phyloP scores from a whole-genome alignment of 768 basidiomycete genomes.

The Gymnopilus junonius region DNA sequence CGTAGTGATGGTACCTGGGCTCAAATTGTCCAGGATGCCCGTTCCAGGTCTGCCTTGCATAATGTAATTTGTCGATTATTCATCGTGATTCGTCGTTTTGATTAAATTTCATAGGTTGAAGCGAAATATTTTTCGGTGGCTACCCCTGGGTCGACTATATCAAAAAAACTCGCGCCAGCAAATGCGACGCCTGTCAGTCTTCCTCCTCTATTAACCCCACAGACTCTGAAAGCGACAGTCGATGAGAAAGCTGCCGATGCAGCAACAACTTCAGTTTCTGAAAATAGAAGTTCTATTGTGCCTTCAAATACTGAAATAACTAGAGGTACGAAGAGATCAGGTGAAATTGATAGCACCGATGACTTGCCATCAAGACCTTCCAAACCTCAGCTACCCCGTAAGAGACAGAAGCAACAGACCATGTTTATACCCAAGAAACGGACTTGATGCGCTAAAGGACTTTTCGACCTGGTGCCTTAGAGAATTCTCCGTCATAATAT shows the following conservation, averaged over 20 bases:
- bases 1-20: conserved; percentile 83
- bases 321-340: conserved; percentile 1
- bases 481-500: not conserved
- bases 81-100: not conserved
- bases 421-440: conserved; percentile 71
- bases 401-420: conserved; percentile 32
- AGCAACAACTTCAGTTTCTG: not conserved
- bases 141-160: not conserved
- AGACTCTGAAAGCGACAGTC: conserved; percentile 12
- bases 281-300: not conserved
- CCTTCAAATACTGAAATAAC: not conserved
- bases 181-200: not conserved
- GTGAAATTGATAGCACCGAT: not conserved
- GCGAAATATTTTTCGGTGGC: conserved; percentile 22
- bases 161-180: not conserved
- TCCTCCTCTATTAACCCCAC: conserved; percentile 12
- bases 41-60: conserved; percentile 61
- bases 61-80: conserved; percentile 50
- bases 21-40: conserved; percentile 77
- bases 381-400: conserved; percentile 39
- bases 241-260: not conserved
- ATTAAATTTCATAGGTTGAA: conserved; percentile 36
- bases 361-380: conserved; percentile 4
- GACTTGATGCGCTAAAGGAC: conserved; percentile 12
- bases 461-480: not conserved